phyloP scores from a whole-genome alignment of 495 filamentous ascomycete genomes.

The Aspergillus cristatus region DNA sequence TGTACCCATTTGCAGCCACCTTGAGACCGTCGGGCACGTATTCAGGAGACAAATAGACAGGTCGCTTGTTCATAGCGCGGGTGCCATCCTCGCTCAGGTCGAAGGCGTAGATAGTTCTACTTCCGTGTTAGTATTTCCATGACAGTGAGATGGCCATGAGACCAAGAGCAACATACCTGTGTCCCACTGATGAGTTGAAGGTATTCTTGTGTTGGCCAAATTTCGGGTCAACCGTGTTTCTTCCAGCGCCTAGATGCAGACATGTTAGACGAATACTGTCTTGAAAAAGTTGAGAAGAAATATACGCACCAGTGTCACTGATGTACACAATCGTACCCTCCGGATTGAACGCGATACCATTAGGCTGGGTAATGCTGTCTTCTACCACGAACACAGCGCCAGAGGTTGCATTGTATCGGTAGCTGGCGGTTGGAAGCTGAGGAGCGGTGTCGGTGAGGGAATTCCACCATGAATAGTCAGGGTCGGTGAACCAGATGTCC shows the following conservation, averaged over 20 bases:
- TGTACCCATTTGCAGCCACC: conserved; percentile 18
- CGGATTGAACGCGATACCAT: conserved; percentile 34
- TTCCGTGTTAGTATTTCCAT: conserved; percentile 2
- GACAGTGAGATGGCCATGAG: no score
- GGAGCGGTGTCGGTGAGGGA: conserved; percentile 21
- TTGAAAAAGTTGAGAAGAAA: not conserved
- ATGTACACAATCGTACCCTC: conserved; percentile 10
- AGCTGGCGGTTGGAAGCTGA: conserved; percentile 26
- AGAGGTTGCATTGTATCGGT: conserved; percentile 27
- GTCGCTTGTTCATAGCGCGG: conserved; percentile 16
- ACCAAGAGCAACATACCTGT: no score
- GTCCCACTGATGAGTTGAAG: not conserved
- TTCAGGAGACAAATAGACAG: conserved; percentile 13
- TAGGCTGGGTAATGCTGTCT: conserved; percentile 69
- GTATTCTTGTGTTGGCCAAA: conserved; percentile 7
- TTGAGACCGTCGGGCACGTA: conserved; percentile 22
- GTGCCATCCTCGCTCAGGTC: conserved; percentile 16
- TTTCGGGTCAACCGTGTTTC: conserved; percentile 6
- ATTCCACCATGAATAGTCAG: conserved; percentile 30
- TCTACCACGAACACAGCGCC: conserved; percentile 53
- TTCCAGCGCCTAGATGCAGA: not conserved
- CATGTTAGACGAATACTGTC: not conserved
- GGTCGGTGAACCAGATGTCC: conserved; percentile 43
- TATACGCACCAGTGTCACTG: conserved; percentile 4
- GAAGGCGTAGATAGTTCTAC: conserved; percentile 23